Percentiles rank a stretch among this genome's conserved stretches.
Conservation (phyloP, 108 stramenopile genomes). For the Nitzschia palea region DNA sequence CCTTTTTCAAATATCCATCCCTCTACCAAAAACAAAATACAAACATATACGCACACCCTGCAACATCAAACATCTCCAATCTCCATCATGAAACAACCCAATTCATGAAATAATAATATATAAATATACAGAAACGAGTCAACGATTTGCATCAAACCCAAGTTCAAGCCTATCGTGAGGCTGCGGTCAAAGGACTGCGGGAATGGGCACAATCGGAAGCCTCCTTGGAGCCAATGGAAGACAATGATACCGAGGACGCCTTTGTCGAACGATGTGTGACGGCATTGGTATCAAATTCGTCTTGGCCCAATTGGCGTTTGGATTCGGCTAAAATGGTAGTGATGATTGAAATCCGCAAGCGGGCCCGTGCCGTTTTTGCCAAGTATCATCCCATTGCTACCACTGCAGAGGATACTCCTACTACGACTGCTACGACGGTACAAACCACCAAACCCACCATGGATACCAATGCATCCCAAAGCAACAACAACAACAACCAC, state of each 20-base stretch:
- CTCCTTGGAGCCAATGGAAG: conserved; percentile 41
- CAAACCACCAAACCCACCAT: neutral
- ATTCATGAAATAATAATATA: too few species aligned
- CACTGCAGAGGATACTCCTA: neutral
- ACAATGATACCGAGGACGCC: conserved; percentile 23
- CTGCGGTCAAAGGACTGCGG: conserved; percentile 18
- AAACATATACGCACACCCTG: too few species aligned
- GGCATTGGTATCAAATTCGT: neutral
- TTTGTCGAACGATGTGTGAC: conserved; percentile 31
- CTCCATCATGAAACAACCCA: too few species aligned
- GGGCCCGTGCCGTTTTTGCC: conserved; percentile 16
- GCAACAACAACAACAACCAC: neutral
- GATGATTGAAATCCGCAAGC: conserved; percentile 23
- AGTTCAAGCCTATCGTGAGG: conserved; percentile 33
- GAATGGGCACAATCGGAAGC: conserved; percentile 17
- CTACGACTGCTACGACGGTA: neutral
- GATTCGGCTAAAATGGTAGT: conserved; percentile 10
- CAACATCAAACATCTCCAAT: too few species aligned
- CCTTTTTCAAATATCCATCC: too few species aligned
- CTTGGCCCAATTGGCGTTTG: conserved; percentile 24
- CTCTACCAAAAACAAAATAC: too few species aligned
- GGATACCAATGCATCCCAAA: neutral
- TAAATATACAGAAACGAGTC: conserved; percentile 27
- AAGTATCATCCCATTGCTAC: conserved; percentile 27
- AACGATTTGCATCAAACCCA: conserved; percentile 36